phyloP scores from a whole-genome alignment of 1,284 basidiomycete genomes.

The Schizophyllum commune region DNA sequence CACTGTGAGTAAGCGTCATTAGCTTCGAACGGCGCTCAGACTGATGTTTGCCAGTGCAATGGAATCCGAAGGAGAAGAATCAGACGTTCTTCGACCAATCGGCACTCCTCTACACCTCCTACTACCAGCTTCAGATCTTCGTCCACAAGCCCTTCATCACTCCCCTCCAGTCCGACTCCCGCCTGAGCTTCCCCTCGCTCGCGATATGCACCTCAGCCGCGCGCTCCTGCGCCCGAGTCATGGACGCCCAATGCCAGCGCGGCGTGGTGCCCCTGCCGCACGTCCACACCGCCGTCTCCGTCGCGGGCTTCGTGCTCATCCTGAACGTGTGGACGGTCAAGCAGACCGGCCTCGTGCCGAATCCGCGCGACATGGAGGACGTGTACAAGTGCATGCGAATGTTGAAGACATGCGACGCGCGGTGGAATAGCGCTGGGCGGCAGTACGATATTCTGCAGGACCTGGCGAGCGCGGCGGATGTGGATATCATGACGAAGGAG shows the following conservation, averaged over 20 bases:
- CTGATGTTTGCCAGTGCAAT: constrained; percentile 30
- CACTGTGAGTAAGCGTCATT: constrained; percentile 26
- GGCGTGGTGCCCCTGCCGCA: constrained; percentile 9
- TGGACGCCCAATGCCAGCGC: constrained; percentile 31
- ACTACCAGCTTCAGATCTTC: constrained; percentile 50
- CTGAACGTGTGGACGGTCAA: constrained; percentile 54
- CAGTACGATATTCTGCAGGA: background rate
- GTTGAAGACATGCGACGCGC: constrained; percentile 38
- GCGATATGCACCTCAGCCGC: constrained; percentile 61
- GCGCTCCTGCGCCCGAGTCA: constrained; percentile 47
- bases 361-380: constrained; percentile 44
- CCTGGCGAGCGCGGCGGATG: background rate
- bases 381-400: constrained; percentile 52
- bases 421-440: constrained; percentile 16
- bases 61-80: constrained; percentile 47
- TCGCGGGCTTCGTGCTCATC: constrained; percentile 42
- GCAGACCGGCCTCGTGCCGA: constrained; percentile 32
- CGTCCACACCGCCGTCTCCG: constrained; percentile 19
- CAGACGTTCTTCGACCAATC: constrained; percentile 46
- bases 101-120: constrained; percentile 43
- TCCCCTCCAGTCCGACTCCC: constrained; percentile 33
- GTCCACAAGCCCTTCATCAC: constrained; percentile 62
- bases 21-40: background rate
- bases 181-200: constrained; percentile 44
- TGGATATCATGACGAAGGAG: background rate